phyloP scores from a whole-genome alignment of 2,329 filamentous ascomycete genomes.

The Botrytis porri region DNA sequence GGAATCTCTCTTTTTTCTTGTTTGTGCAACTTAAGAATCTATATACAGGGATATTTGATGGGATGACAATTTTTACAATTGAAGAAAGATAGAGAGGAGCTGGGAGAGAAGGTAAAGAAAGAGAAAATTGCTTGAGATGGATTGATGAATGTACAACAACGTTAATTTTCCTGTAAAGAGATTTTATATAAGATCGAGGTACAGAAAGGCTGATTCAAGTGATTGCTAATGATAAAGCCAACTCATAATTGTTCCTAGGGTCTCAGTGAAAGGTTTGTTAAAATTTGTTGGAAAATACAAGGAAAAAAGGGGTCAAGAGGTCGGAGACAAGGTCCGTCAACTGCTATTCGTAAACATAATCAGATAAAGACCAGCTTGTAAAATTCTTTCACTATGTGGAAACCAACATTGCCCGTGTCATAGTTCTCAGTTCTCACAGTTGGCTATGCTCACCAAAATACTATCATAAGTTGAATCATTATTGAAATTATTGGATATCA shows the following conservation, averaged over 20 bases:
- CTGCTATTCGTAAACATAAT: not conserved
- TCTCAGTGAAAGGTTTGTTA: not conserved
- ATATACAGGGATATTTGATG: not conserved
- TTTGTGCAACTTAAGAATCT: not conserved
- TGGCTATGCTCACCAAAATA: not conserved
- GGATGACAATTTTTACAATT: not conserved
- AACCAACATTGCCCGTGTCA: not conserved
- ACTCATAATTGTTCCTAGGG: not conserved
- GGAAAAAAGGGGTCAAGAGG: not conserved
- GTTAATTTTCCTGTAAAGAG: not conserved
- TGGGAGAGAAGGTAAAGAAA: too few species aligned
- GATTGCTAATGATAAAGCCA: not conserved
- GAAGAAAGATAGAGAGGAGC: not conserved
- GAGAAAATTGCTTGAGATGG: not conserved
- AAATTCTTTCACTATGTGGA: not conserved
- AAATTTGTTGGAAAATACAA: not conserved
- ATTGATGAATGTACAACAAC: not conserved
- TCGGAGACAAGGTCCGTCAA: not conserved
- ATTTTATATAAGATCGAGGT: not conserved
- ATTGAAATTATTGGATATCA: conserved; percentile 14
- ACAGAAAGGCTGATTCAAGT: not conserved
- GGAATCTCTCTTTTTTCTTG: conserved; percentile 10
- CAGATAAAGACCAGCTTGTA: not conserved
- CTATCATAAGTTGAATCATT: not conserved
- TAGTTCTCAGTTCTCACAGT: not conserved